phyloP scores from a whole-genome alignment of 2,329 filamentous ascomycete species.

The Cadophora gregata region DNA sequence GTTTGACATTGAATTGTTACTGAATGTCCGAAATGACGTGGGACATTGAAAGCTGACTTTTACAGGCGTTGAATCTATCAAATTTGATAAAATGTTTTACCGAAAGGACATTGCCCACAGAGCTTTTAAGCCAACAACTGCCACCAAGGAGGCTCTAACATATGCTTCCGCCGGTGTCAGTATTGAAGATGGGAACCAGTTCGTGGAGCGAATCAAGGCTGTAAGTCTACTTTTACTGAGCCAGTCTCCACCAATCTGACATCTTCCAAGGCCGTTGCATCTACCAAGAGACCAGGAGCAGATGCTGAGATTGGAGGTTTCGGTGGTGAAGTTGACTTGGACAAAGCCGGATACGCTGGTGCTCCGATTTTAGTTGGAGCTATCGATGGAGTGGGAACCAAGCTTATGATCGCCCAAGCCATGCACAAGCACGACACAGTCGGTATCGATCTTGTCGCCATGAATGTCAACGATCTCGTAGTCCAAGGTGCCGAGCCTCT shows the following conservation, averaged over 20 bases:
- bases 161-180: slow-evolving; percentile 94
- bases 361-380: slow-evolving; percentile 88
- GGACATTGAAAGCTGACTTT: not conserved
- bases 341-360: slow-evolving; percentile 73
- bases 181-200: slow-evolving; percentile 91
- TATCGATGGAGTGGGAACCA: slow-evolving; percentile 96
- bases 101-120: slow-evolving; percentile 91
- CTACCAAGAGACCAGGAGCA: slow-evolving; percentile 83
- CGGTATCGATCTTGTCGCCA: slow-evolving; percentile 94
- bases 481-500: slow-evolving; percentile 94
- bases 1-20: not conserved
- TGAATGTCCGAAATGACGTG: not conserved
- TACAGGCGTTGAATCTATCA: slow-evolving; percentile 57
- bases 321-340: slow-evolving; percentile 83
- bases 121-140: slow-evolving; percentile 58
- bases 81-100: slow-evolving; percentile 68
- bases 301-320: slow-evolving; percentile 96
- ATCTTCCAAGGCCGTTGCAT: slow-evolving; percentile 66
- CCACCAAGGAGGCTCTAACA: slow-evolving; percentile 66
- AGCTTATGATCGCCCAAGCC: slow-evolving; percentile 92
- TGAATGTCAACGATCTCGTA: slow-evolving; percentile 97
- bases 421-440: slow-evolving; percentile 93
- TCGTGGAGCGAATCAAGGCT: slow-evolving; percentile 90
- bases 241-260: not conserved
- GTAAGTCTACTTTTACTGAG: slow-evolving; percentile 4